Evolutionary conservation across 2,329 filamentous ascomycete genomes (phyloP).

Genomic region (Ophiosphaerella narmari): DNA sequence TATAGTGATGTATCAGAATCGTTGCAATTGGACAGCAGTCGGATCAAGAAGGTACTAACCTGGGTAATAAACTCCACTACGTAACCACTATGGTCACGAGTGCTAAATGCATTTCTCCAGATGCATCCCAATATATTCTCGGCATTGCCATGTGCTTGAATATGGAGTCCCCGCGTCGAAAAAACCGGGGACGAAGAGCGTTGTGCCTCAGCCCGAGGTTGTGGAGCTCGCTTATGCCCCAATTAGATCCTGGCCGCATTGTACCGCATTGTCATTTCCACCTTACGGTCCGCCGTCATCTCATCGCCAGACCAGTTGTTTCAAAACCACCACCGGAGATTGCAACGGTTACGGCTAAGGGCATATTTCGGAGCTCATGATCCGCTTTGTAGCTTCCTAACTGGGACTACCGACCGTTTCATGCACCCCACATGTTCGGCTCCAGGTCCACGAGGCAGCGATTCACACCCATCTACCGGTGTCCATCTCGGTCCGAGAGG

Average conservation of each 20-base stretch:
- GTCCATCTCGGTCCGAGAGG: conserved; percentile 3
- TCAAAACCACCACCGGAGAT: conserved; percentile 1
- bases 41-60: neutral
- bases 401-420: conserved; percentile 3
- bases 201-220: neutral
- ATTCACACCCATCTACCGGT: conserved; percentile 3
- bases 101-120: neutral
- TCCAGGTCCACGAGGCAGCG: conserved; percentile 3
- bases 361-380: neutral
- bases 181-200: neutral
- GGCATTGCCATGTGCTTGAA: neutral
- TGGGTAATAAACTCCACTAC: neutral
- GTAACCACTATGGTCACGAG: conserved; percentile 1
- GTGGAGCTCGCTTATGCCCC: neutral
- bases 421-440: conserved; percentile 9
- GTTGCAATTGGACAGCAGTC: conserved; percentile 2
- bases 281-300: neutral
- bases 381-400: conserved; percentile 1
- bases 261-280: neutral
- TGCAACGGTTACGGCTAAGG: neutral
- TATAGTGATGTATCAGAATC: neutral
- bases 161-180: conserved; percentile 3
- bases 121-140: conserved; percentile 1
- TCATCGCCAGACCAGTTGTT: conserved; percentile 1
- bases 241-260: neutral